Evolutionary conservation across 805 yeast species (phyloP).

Genomic region (Aciculoconidium aculeatum): DNA sequence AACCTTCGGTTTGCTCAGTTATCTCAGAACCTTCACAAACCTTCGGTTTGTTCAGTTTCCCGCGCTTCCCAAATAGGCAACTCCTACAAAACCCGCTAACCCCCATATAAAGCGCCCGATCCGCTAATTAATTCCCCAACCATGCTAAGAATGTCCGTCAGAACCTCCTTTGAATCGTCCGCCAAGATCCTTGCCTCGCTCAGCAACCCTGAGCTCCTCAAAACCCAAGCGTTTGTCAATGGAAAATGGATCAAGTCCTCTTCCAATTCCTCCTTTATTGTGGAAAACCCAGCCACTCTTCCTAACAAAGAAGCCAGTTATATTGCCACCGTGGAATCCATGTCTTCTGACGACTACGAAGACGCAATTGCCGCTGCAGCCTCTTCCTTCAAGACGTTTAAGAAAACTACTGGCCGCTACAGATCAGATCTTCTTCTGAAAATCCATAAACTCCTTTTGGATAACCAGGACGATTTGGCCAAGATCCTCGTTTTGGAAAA

Average conservation of each 20-base stretch:
- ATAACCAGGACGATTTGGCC: conserved; percentile 62
- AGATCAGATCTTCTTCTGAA: conserved; percentile 49
- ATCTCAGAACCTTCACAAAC: too few relatives aligned
- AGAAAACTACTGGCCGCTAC: conserved; percentile 48
- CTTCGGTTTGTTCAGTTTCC: too few relatives aligned
- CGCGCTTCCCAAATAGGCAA: too few relatives aligned
- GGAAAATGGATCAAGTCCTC: conserved; percentile 63
- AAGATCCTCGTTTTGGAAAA: conserved; percentile 60
- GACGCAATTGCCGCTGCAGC: conserved; percentile 54
- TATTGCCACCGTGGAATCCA: conserved; percentile 50
- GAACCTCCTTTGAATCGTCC: conserved; percentile 6
- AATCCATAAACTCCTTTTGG: conserved; percentile 48
- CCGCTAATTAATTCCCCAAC: neutral
- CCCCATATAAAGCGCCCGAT: conserved; percentile 2
- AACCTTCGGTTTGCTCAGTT: too few relatives aligned
- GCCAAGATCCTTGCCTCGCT: conserved; percentile 14
- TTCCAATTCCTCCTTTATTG: conserved; percentile 48
- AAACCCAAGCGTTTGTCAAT: conserved; percentile 59
- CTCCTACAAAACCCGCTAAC: too few relatives aligned
- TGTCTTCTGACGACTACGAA: conserved; percentile 42
- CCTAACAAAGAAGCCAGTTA: conserved; percentile 34
- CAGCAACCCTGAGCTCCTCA: conserved; percentile 46
- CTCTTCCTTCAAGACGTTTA: conserved; percentile 47
- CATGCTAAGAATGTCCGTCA: conserved; percentile 4
- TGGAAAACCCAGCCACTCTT: conserved; percentile 67